phyloP scores from a whole-genome alignment of 148 eudicot genomes.

The Fagopyrum tataricum region DNA sequence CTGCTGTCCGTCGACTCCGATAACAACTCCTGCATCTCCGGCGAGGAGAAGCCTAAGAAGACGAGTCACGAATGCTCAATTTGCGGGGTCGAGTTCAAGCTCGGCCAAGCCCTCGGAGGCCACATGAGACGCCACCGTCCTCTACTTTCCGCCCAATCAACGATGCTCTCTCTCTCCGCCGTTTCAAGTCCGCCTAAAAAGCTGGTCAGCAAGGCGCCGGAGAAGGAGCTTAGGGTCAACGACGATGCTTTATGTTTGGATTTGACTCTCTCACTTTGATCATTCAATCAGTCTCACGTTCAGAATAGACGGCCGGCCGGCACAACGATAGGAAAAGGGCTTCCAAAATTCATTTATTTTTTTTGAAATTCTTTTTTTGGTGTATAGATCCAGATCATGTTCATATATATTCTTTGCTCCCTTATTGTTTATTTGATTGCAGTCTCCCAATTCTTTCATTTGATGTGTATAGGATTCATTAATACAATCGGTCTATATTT shows the following conservation, averaged over 20 bases:
- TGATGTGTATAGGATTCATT: too few species aligned
- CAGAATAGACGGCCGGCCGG: constrained; percentile 28
- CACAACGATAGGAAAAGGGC: too few species aligned
- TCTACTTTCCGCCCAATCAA: not conserved
- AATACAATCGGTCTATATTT: too few species aligned
- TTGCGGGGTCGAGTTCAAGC: constrained; percentile 36
- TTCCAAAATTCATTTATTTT: constrained; percentile 14
- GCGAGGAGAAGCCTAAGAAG: constrained; percentile 7
- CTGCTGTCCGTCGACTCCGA: not conserved
- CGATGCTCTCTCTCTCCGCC: constrained; percentile 8
- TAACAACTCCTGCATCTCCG: not conserved
- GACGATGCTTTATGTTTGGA: constrained; percentile 28
- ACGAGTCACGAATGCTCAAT: constrained; percentile 34
- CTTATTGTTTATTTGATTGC: too few species aligned
- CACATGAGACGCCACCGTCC: constrained; percentile 41
- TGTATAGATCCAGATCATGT: too few species aligned
- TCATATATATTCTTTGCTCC: too few species aligned
- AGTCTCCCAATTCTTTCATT: too few species aligned
- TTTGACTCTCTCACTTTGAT: constrained; percentile 16
- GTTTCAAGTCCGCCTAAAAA: not conserved
- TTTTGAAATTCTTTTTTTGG: not conserved
- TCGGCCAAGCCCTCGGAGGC: constrained; percentile 44
- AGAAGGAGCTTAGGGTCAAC: constrained; percentile 15
- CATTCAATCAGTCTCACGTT: constrained; percentile 26
- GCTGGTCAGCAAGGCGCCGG: not conserved